phyloP scores from a whole-genome alignment of 1,284 basidiomycete genomes.

The Puccinia triticina region DNA sequence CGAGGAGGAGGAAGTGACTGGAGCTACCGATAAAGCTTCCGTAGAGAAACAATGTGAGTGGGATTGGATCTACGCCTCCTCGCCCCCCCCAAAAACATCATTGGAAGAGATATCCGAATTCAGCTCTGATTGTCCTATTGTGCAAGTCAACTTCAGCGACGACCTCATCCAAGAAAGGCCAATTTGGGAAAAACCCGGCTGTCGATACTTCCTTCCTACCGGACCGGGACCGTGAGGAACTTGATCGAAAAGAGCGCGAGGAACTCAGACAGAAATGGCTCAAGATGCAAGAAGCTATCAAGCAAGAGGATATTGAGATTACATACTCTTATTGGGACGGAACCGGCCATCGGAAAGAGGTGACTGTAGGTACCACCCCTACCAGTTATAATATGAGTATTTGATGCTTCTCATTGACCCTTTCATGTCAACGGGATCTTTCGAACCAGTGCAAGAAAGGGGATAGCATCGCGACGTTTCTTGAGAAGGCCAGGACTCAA shows the following conservation, averaged over 20 bases:
- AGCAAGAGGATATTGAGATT: conserved; percentile 85
- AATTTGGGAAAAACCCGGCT: conserved; percentile 88
- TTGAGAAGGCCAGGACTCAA: conserved; percentile 89
- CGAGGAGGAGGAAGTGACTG: conserved; percentile 66
- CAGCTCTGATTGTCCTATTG: conserved; percentile 55
- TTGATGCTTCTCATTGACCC: conserved; percentile 43
- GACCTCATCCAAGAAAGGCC: conserved; percentile 68
- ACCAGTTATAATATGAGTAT: conserved; percentile 17
- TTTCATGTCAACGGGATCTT: conserved; percentile 14
- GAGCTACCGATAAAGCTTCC: conserved; percentile 54
- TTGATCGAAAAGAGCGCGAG: conserved; percentile 83
- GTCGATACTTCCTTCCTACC: conserved; percentile 99
- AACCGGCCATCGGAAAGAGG: conserved; percentile 90
- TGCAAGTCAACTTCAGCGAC: conserved; percentile 51
- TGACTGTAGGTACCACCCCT: conserved; percentile 69
- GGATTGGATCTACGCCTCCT: conserved; percentile 45
- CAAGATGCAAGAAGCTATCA: conserved; percentile 80
- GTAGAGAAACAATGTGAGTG: conserved; percentile 56
- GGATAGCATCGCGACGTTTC: conserved; percentile 83
- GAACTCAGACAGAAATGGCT: conserved; percentile 88
- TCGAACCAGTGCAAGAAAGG: conserved; percentile 86
- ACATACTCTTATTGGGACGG: conserved; percentile 99
- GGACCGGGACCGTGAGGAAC: conserved; percentile 91
- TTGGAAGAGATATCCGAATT: conserved; percentile 55
- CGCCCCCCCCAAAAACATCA: conserved; percentile 34